Evolutionary conservation across 1,284 basidiomycete genomes (phyloP), one percentile per base, ranked within the genome.

Genomic region (Moesziomyces sp.): DNA sequence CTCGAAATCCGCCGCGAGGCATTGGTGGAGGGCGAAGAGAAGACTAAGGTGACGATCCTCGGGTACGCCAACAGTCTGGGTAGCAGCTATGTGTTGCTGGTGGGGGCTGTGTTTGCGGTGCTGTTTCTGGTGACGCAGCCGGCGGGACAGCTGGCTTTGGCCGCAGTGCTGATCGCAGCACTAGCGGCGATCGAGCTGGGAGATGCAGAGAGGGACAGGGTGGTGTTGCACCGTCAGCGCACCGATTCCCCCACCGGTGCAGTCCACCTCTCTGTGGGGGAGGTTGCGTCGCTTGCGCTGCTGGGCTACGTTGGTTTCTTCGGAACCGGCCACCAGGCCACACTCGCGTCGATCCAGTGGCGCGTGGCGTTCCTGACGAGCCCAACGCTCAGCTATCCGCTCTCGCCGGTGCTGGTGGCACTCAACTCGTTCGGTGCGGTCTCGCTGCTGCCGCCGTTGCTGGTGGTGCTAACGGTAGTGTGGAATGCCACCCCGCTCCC

Each of bases 21-120:
- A n/a, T n/a, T 8, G 43, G 58, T 18, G 5, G 49, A 40, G 7
- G 57, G 42, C 7, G 59, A 52, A 42, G 30, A 47, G 11, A 64
- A 66, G 58, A 14, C 38, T 11, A 59, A 77, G 19, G 74, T 94
- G 52, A 88, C 88, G 19, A 88, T 98, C 0, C 85, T 94, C 1
- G 94, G 96, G 0, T 97, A 92, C 79, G 92, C 92, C 0, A 98
- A 99, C 84, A 89, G 92, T 0, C 93, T 91, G 76, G 97, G 94
- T 3, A 90, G 93, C 19, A 90, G 91, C 0, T 97, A 94, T 84
- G 85, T 95, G 54, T 86, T 97, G 47, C 92, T 97, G 79, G 90
- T 91, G 87, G 87, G 88, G 19, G 87, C 92, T 28, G 85, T 88
- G 44, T 88, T 95, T 52, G 86, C 87, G 14, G 58, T 91, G 24